Evolutionary conservation across 2,329 filamentous ascomycete species (phyloP), one percentile per base, ranked within the genome.

Genomic region (Neophaeococcomyces mojaviensis): DNA sequence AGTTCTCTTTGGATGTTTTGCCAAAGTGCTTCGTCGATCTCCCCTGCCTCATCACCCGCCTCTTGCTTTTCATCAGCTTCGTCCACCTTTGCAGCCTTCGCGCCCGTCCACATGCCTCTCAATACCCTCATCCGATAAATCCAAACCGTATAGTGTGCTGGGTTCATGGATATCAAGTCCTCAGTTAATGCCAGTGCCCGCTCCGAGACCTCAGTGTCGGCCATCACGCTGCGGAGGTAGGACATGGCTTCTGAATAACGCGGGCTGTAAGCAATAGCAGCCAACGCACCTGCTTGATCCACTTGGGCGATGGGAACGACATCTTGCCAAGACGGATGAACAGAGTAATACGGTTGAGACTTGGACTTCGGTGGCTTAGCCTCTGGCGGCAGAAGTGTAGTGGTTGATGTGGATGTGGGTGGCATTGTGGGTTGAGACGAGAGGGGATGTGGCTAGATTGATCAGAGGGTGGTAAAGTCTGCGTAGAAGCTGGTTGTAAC

Each of bases 141-240:
- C 92, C 92, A 98, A 51, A 97, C 90, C 13, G 92, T 98, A 70
- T 98, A 98, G 70, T 98, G 92, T 1, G 92, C 89, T 13, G 92
- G 86, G 66, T 98, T 98, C 77, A 96, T 81, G 49, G 74, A 73
- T 61, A 98, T 97, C 61, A 98, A 82, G 65, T 90, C 81, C 62
- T 88, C 84, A 3, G 92, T 98, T 51, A 98, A 78, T 26, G 73
- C 76, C 35, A 98, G 75, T 30, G 81, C 85, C 39, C 92, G 78
- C 18, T 82, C 76, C 19, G 85, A 88, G 70, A 84, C 77, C 66
- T 98, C 92, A 62, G 94, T 84, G 39, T 72, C 74, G 12, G 86
- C 85, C 90, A 98, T 98, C 56, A 95, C 78, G 50, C 92, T 89
- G 50, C 92, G 85, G 44, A 98, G 79, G 67, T 97, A 98, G 36